phyloP scores from a whole-genome alignment of 192 early-diverging fungal genomes.

The Linnemannia elongata region DNA sequence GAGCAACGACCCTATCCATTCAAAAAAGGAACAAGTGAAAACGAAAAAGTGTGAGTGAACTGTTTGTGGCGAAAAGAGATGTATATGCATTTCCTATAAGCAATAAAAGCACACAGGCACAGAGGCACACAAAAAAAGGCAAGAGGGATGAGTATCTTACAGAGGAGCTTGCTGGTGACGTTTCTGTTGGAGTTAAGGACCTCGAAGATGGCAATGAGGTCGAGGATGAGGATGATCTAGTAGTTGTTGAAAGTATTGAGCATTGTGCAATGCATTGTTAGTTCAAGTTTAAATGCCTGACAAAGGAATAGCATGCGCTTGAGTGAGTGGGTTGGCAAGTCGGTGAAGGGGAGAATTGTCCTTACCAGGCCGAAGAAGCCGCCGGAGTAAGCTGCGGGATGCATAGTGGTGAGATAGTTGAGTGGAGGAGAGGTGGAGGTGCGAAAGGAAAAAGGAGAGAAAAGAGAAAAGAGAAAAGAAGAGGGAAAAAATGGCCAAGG shows the following conservation, averaged over 20 bases:
- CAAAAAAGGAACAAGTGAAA: not conserved
- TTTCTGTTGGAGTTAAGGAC: conserved; percentile 66
- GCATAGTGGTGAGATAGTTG: conserved; percentile 22
- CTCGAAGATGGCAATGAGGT: conserved; percentile 73
- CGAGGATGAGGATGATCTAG: conserved; percentile 63
- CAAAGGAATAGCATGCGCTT: not conserved
- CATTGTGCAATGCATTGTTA: not conserved
- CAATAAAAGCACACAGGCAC: not conserved
- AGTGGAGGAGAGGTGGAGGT: not conserved
- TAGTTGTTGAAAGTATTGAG: not conserved
- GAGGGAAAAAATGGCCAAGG: not conserved
- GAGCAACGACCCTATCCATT: conserved; percentile 59
- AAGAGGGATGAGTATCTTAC: conserved; percentile 5
- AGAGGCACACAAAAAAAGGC: not conserved
- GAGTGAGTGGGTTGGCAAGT: not conserved
- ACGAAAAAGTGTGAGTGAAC: not conserved
- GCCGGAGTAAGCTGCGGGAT: conserved; percentile 40
- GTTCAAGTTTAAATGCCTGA: not conserved
- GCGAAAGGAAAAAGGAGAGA: not conserved
- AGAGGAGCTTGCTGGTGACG: conserved; percentile 63
- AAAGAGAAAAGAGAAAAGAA: conserved; percentile 1
- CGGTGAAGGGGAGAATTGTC: not conserved
- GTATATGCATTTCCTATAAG: not conserved
- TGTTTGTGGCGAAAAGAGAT: not conserved
- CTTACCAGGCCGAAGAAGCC: conserved; percentile 53